phyloP scores from a whole-genome alignment of 2,329 filamentous ascomycete genomes.

The Ceratocystis papillata region DNA sequence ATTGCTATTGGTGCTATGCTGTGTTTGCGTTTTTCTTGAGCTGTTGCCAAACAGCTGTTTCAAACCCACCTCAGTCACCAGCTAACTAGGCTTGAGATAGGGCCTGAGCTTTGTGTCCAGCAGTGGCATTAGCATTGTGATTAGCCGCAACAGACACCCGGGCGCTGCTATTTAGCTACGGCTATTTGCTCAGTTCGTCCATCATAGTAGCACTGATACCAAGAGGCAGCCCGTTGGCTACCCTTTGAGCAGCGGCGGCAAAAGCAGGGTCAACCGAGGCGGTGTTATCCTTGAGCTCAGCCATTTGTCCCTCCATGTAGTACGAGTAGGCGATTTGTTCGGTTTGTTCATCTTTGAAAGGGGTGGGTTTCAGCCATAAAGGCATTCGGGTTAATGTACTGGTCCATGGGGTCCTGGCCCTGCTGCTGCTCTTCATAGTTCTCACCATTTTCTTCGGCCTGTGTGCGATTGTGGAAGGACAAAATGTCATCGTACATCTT shows the following conservation, averaged over 20 bases:
- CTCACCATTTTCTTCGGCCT: slow-evolving; percentile 19
- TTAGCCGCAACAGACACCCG: too few relatives aligned
- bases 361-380: slow-evolving; percentile 20
- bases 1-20: too few relatives aligned
- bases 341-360: slow-evolving; percentile 16
- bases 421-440: slow-evolving; percentile 10
- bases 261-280: slow-evolving; percentile 16
- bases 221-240: background rate
- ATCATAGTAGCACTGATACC: background rate
- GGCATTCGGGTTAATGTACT: slow-evolving; percentile 23
- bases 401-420: slow-evolving; percentile 16
- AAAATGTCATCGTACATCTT: slow-evolving; percentile 91
- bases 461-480: slow-evolving; percentile 81
- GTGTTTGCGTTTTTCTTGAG: too few relatives aligned
- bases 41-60: too few relatives aligned
- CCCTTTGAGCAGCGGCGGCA: slow-evolving; percentile 14
- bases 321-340: slow-evolving; percentile 14
- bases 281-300: slow-evolving; percentile 8
- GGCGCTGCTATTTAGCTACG: background rate
- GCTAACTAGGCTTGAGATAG: background rate
- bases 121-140: background rate
- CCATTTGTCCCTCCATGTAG: slow-evolving; percentile 14
- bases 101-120: background rate
- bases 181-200: background rate
- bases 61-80: background rate